Conservation (phyloP, 2,329 filamentous ascomycete genomes). For the Aspergillus texensis region DNA sequence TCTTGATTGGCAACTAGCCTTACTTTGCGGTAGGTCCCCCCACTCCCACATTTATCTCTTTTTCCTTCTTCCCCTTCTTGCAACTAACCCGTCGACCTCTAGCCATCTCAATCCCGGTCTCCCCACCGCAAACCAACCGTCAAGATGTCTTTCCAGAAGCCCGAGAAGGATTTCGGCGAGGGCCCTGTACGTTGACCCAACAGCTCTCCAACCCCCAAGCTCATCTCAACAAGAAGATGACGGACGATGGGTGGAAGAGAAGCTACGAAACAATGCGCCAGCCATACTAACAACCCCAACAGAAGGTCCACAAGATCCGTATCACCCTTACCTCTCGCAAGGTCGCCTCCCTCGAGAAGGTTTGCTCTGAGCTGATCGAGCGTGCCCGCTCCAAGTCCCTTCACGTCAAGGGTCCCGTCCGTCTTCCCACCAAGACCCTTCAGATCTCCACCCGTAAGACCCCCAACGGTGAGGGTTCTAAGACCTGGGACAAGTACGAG, state of each 20-base stretch:
- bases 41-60: not conserved
- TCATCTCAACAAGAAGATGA: not conserved
- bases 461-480: conserved; percentile 98
- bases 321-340: conserved; percentile 97
- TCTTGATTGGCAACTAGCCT: conserved; percentile 67
- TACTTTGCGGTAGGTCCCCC: conserved; percentile 25
- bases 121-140: conserved; percentile 34
- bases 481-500: conserved; percentile 99
- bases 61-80: not conserved
- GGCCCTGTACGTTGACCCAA: conserved; percentile 66
- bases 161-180: conserved; percentile 91
- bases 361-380: conserved; percentile 97
- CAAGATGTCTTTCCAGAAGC: conserved; percentile 93
- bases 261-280: not conserved
- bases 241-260: not conserved
- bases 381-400: conserved; percentile 98
- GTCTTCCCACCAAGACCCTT: conserved; percentile 94
- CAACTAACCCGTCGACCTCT: conserved; percentile 12
- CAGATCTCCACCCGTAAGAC: conserved; percentile 99
- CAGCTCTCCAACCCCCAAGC: not conserved
- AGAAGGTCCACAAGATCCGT: conserved; percentile 97
- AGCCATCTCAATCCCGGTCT: conserved; percentile 27
- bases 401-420: conserved; percentile 96
- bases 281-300: conserved; percentile 18
- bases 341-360: conserved; percentile 94